A percentile compares a stretch with the other conserved stretches of the same genome.
Evolutionary conservation across 2,329 filamentous ascomycete genomes (phyloP).

Genomic region (Aspergillus sp.): DNA sequence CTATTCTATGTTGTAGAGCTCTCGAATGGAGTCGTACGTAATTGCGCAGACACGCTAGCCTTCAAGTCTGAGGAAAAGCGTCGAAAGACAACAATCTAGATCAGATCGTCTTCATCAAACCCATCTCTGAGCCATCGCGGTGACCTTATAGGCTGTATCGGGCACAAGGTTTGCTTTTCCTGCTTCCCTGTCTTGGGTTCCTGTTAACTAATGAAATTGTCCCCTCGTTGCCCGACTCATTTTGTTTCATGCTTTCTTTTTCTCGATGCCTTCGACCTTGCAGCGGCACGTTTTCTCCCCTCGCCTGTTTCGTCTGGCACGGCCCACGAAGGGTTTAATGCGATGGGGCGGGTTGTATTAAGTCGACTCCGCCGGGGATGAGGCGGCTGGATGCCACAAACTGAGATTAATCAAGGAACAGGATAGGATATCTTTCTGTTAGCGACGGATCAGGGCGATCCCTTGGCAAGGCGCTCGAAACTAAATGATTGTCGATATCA

Average conservation of each 20-base stretch:
- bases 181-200: not conserved
- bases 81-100: not conserved
- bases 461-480: conserved; percentile 11
- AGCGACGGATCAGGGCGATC: conserved; percentile 9
- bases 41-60: too few relatives aligned
- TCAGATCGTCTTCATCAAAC: not conserved
- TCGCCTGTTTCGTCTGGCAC: not conserved
- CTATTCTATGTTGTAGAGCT: not conserved
- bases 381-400: not conserved
- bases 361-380: not conserved
- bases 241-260: not conserved
- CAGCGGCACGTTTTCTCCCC: not conserved
- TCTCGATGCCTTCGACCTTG: not conserved
- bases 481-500: not conserved
- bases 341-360: not conserved
- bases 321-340: not conserved
- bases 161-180: conserved; percentile 1
- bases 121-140: not conserved
- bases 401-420: not conserved
- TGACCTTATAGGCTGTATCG: not conserved
- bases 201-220: conserved; percentile 8
- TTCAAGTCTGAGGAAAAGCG: not conserved
- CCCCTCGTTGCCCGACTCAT: conserved; percentile 2
- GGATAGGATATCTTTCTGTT: not conserved
- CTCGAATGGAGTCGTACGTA: not conserved